phyloP scores from a whole-genome alignment of 1,284 basidiomycete genomes.

The Entoloma clypeatum region DNA sequence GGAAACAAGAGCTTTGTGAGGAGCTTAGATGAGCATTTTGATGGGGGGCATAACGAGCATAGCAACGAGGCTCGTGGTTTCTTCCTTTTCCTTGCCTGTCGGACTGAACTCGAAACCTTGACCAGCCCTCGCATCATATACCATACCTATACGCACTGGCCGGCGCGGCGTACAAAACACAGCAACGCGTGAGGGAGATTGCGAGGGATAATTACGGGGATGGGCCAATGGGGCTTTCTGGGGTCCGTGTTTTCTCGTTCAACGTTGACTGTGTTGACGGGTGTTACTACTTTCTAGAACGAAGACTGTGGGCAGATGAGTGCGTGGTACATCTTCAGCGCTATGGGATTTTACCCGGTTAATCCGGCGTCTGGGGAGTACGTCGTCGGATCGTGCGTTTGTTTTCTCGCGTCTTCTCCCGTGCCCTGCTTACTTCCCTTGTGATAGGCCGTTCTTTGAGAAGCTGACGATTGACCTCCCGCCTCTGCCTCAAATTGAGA shows the following conservation, averaged over 20 bases:
- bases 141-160: constrained; percentile 79
- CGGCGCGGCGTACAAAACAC: constrained; percentile 65
- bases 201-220: constrained; percentile 64
- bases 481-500: constrained; percentile 10
- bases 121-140: constrained; percentile 75
- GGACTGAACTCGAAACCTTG: background rate
- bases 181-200: constrained; percentile 67
- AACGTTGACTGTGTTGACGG: constrained; percentile 2
- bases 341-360: constrained; percentile 85
- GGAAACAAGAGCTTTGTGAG: constrained; percentile 61
- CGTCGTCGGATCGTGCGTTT: constrained; percentile 61
- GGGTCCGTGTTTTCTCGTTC: constrained; percentile 38
- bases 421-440: background rate
- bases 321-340: constrained; percentile 81
- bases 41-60: constrained; percentile 79
- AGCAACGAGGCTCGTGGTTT: constrained; percentile 63
- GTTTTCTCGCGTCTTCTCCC: constrained; percentile 19
- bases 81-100: background rate
- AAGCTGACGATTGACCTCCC: constrained; percentile 56
- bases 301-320: constrained; percentile 91
- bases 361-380: constrained; percentile 75
- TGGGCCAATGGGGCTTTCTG: constrained; percentile 62
- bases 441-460: constrained; percentile 63
- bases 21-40: constrained; percentile 75
- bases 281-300: constrained; percentile 49